phyloP scores from a whole-genome alignment of 345 rosid species.

The Clausena lansium region DNA sequence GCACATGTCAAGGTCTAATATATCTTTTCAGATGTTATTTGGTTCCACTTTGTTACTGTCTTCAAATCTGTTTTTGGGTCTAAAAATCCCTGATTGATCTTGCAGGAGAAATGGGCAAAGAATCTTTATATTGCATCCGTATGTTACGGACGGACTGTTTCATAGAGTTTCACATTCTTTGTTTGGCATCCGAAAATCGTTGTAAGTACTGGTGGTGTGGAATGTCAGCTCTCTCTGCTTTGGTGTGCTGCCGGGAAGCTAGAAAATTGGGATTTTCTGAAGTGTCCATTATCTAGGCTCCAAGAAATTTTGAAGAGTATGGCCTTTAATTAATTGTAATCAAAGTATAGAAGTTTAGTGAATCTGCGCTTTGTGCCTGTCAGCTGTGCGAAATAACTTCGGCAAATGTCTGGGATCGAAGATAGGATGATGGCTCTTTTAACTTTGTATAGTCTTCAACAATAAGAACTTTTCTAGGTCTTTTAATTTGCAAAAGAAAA shows the following conservation, averaged over 20 bases:
- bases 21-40: background rate
- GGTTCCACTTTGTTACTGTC: background rate
- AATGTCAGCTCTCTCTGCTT: background rate
- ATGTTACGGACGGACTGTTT: conserved; percentile 87
- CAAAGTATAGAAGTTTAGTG: conserved; percentile 21
- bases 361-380: background rate
- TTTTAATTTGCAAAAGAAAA: background rate
- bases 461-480: background rate
- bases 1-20: conserved; percentile 80
- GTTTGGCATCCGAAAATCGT: background rate
- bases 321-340: conserved; percentile 29
- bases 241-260: conserved; percentile 5
- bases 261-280: conserved; percentile 16
- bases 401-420: background rate
- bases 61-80: background rate
- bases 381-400: conserved; percentile 3
- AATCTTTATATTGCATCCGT: conserved; percentile 85
- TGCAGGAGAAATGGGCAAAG: conserved; percentile 93
- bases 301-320: conserved; percentile 29
- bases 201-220: background rate
- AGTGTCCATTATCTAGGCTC: conserved; percentile 12
- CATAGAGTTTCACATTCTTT: conserved; percentile 34
- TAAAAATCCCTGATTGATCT: conserved; percentile 7
- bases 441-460: conserved; percentile 21
- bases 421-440: conserved; percentile 15